phyloP scores from a whole-genome alignment of 208 protist genomes.

The Trypanosoma cruzi region DNA sequence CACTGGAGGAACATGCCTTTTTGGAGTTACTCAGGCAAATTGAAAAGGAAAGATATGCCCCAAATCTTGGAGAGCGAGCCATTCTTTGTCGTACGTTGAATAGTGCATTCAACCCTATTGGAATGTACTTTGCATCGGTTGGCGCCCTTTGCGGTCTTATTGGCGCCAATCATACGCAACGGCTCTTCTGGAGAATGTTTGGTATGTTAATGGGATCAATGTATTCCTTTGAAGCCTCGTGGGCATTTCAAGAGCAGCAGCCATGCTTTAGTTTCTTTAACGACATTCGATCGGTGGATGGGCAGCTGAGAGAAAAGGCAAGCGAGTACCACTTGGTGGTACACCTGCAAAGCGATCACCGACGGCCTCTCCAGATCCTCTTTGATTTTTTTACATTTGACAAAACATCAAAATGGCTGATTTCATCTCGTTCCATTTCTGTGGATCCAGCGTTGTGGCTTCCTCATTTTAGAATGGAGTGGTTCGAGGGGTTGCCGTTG shows the following conservation, averaged over 20 bases:
- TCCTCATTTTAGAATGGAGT: slow-evolving; percentile 17
- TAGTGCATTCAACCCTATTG: slow-evolving; percentile 35
- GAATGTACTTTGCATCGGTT: slow-evolving; percentile 30
- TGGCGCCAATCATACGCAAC: slow-evolving; percentile 1
- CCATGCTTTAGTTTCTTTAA: slow-evolving; percentile 39
- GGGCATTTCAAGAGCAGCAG: slow-evolving; percentile 29
- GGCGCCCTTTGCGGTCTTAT: slow-evolving; percentile 30
- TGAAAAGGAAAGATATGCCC: slow-evolving; percentile 25
- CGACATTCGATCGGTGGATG: slow-evolving; percentile 37
- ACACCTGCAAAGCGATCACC: not conserved
- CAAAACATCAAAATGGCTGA: slow-evolving; percentile 25
- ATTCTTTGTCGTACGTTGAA: slow-evolving; percentile 39
- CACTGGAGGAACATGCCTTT: slow-evolving; percentile 35
- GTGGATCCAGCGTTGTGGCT: slow-evolving; percentile 16
- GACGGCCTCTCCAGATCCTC: not conserved
- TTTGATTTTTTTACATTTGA: slow-evolving; percentile 32
- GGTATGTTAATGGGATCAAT: slow-evolving; percentile 20
- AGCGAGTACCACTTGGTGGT: slow-evolving; percentile 3
- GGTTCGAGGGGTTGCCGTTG: slow-evolving; percentile 29
- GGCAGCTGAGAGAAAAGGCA: slow-evolving; percentile 23
- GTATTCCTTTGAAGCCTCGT: slow-evolving; percentile 39
- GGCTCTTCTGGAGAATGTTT: slow-evolving; percentile 7
- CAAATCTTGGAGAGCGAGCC: slow-evolving; percentile 35
- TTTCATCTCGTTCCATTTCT: slow-evolving; percentile 1
- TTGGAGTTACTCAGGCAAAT: slow-evolving; percentile 24